Evolutionary conservation across 1,284 basidiomycete genomes (phyloP), one percentile per base, ranked within the genome.

Genomic region (Trichosporon faecale): DNA sequence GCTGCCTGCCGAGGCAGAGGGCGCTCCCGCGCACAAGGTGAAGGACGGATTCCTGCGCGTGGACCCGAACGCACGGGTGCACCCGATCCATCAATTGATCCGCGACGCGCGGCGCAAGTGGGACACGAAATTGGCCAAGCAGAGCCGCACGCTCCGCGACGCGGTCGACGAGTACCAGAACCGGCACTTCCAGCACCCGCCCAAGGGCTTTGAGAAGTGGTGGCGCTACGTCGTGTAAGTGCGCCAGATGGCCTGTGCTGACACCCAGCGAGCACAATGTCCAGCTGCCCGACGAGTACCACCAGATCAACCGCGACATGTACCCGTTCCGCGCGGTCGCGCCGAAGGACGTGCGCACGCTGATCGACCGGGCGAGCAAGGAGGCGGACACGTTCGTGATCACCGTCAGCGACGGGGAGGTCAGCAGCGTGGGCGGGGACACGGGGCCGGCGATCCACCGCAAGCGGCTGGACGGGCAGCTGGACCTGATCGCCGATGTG

Each of bases 271-370:
- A 85, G 57, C 79, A 90, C 79, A 76, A 86, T 14, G 85, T 91
- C 8, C 76, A 73, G 27, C 71, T 84, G 4, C 80, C 80, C 1
- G 82, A 84, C 75, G 82, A 84, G 70, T 83, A 83, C 70, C 80
- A 84, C 68, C 80, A 78, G 64, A 83, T 84, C 71, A 67, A 78
- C 70, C 55, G 37, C 21, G 81, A 82, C 69, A 72, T 84, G 2
- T 67, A 69, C 23, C 79, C 77, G 6, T 82, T 78, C 73, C 75
- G 76, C 7, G 80, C 78, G 0, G 65, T 82, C 1, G 86, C 85
- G 44, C 86, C 90, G 0, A 86, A 85, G 1, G 89, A 90, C 76
- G 87, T 90, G 65, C 88, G 87, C 66, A 86, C 87, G 73, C 85
- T 87, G 66, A 88, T 90, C 49, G 82, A 85, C 2, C 66, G 65